phyloP scores from a whole-genome alignment of 306 rosid species.

The Potentilla sterilis region DNA sequence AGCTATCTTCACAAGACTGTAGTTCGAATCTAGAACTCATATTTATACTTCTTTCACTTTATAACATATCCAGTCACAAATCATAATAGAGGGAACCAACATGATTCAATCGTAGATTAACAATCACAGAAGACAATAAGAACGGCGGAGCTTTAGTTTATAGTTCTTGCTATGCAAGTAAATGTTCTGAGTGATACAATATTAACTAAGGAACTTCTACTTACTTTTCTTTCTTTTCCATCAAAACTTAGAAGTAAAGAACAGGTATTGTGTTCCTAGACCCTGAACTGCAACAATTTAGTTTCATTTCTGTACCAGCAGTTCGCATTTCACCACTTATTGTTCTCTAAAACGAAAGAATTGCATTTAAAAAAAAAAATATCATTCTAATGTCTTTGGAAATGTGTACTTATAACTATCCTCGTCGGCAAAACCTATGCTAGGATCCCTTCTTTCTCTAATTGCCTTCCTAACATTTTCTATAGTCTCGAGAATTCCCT shows the following conservation, averaged over 20 bases:
- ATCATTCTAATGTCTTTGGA: conserved; percentile 23
- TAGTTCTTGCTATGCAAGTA: background rate
- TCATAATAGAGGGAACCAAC: background rate
- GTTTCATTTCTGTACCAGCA: background rate
- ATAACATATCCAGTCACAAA: background rate
- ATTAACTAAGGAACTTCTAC: background rate
- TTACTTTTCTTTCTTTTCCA: background rate
- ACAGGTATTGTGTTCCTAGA: background rate
- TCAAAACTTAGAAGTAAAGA: background rate
- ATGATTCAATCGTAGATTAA: background rate
- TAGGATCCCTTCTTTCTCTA: conserved; percentile 67
- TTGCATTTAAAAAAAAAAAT: background rate
- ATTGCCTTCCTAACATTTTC: conserved; percentile 51
- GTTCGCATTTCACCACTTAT: background rate
- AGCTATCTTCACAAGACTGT: background rate
- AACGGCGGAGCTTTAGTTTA: background rate
- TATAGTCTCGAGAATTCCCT: conserved; percentile 65
- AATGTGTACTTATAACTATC: conserved; percentile 83
- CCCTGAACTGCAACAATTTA: background rate
- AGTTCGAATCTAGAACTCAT: background rate
- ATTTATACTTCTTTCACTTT: background rate
- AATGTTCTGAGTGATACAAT: background rate
- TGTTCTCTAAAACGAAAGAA: background rate
- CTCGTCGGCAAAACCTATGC: conserved; percentile 79
- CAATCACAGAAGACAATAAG: background rate